Conservation (phyloP, 2,329 filamentous ascomycete genomes). For the Chaetothyriales sp. region DNA sequence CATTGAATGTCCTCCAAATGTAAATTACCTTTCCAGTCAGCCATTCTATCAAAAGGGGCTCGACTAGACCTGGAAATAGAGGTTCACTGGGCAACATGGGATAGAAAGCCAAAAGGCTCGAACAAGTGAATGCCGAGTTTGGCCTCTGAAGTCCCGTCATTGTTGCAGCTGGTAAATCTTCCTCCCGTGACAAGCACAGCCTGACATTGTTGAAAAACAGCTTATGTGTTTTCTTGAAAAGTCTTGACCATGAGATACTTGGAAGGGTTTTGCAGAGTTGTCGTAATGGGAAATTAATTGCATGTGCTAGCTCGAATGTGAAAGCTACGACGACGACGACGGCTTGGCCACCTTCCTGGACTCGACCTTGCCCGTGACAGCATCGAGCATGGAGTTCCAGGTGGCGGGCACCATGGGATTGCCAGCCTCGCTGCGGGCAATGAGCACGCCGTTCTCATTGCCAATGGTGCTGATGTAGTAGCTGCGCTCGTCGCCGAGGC, state of each 20-base stretch:
- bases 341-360: constrained; percentile 87
- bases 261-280: no score
- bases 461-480: constrained; percentile 89
- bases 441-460: constrained; percentile 72
- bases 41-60: neutral
- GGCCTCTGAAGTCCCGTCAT: constrained; percentile 1
- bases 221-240: constrained; percentile 2
- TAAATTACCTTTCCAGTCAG: neutral
- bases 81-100: constrained; percentile 1
- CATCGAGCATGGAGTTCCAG: constrained; percentile 90
- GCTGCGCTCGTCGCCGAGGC: constrained; percentile 79
- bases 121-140: constrained; percentile 4
- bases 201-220: constrained; percentile 24
- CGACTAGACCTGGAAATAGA: neutral
- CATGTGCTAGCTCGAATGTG: neutral
- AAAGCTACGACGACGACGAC: constrained; percentile 45
- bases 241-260: constrained; percentile 30
- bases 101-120: neutral
- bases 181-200: constrained; percentile 32
- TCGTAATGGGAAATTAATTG: no score
- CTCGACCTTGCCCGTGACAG: constrained; percentile 61
- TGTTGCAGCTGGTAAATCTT: constrained; percentile 18
- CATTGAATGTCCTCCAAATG: neutral
- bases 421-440: constrained; percentile 76
- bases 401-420: constrained; percentile 85